These are phyloP conservation scores for Steccherinum ochraceum DNA, from an alignment of 768 basidiomycete species.

Conservation along the genomic window DNA sequence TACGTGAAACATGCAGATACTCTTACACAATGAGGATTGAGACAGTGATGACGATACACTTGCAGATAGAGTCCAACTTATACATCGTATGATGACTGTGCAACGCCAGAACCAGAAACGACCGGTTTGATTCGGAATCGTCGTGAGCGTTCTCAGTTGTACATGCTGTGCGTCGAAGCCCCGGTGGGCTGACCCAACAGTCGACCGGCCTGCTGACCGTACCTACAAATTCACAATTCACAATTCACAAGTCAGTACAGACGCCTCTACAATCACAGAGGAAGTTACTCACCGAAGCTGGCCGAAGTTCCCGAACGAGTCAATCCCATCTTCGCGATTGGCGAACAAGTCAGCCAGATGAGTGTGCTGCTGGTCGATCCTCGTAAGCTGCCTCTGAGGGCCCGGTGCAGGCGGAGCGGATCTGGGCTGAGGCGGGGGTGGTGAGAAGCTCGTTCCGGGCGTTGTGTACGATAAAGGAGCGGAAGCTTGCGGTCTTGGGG, in stretches of 20 bases:
- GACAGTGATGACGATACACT: too few species aligned
- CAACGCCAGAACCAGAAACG: too few species aligned
- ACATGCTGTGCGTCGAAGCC: slow-evolving; percentile 41
- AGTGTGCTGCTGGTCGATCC: slow-evolving; percentile 63
- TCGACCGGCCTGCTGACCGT: slow-evolving; percentile 27
- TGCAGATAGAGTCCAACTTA: too few species aligned
- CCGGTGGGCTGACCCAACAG: slow-evolving; percentile 27
- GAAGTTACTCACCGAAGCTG: slow-evolving; percentile 53
- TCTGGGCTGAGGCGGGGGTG: slow-evolving; percentile 34
- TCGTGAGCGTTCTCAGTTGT: too few species aligned
- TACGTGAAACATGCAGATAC: too few species aligned
- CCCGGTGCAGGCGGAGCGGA: slow-evolving; percentile 35
- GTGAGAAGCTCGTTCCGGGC: slow-evolving; percentile 53
- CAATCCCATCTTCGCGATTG: slow-evolving; percentile 74
- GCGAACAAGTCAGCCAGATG: slow-evolving; percentile 80
- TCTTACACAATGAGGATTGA: too few species aligned
- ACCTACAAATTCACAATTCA: slow-evolving; percentile 28
- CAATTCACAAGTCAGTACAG: background rate
- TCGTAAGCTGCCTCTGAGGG: slow-evolving; percentile 33
- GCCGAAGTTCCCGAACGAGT: slow-evolving; percentile 94
- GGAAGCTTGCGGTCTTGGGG: slow-evolving; percentile 22
- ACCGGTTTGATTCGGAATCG: too few species aligned
- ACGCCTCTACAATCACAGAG: background rate
- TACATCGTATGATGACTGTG: too few species aligned
- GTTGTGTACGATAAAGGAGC: slow-evolving; percentile 58